Conservation (phyloP, 371 early-diverging fungal genomes). For the Mucor plumbeus region DNA sequence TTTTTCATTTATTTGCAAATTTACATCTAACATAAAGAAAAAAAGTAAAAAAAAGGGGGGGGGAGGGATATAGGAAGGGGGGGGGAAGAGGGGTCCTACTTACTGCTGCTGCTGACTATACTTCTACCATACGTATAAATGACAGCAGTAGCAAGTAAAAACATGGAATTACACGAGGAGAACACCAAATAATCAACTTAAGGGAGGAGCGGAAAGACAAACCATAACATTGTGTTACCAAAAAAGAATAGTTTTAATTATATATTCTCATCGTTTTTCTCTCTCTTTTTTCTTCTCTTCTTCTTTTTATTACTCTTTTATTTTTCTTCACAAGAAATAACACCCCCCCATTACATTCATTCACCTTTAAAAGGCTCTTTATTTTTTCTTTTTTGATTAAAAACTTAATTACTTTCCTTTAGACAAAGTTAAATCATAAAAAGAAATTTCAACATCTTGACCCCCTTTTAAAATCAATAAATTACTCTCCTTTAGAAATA, state of each 20-base stretch:
- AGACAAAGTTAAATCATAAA: neutral
- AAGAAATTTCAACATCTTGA: neutral
- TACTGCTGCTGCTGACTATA: neutral
- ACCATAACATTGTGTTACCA: neutral
- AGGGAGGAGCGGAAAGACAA: slow-evolving; percentile 3
- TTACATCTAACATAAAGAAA: neutral
- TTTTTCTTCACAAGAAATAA: neutral
- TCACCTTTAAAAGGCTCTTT: neutral
- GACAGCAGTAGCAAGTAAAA: neutral
- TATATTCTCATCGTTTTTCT: neutral
- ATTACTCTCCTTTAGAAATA: slow-evolving; percentile 6
- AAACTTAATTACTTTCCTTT: slow-evolving; percentile 6
- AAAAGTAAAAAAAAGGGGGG: neutral
- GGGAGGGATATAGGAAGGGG: too few species aligned
- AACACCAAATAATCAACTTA: neutral
- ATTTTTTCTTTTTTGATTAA: neutral
- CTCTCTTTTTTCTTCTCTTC: neutral
- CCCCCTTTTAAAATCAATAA: neutral
- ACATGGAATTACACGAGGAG: slow-evolving; percentile 4
- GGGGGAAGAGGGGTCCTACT: neutral
- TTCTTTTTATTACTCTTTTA: neutral
- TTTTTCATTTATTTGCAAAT: neutral
- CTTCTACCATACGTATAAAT: neutral
- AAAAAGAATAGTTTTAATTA: neutral
- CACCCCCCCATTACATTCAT: slow-evolving; percentile 10